Base-by-base conservation (phyloP, 1,284 basidiomycete genomes). In the Butyriboletus regius region DNA sequence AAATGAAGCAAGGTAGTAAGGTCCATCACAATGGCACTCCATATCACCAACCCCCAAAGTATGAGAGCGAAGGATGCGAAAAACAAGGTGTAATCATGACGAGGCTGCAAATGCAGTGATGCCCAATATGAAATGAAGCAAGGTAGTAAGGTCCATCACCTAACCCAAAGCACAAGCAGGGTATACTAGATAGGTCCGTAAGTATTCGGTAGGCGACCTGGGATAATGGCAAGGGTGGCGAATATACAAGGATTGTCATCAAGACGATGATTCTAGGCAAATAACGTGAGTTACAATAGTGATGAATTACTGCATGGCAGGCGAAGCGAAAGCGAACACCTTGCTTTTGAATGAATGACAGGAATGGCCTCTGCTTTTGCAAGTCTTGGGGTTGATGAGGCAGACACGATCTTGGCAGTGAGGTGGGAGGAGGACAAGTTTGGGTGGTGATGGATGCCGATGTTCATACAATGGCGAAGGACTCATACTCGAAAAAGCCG, bases 391-490 rank as follows among this genome's bases (percentile, higher is more conserved):
- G 74, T 70, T 1, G 70, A 70, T 15, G 72, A 72, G 1, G 68
- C 66, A 0, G 70, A 70, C 0, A 71, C 72, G 24, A 81, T 76
- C 60, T 75, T 73, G 2, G 73, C 72, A 2, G 64, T 68, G 38
- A 7, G 62, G 58, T n/a, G 54, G 55, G 4, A 56, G 60, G 26
- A 61, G 50, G 6, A 54, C 17, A 0, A 67, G 60, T 48, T 72
- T 72, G 0, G 73, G 68, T 0, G 77, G 68, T 0, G 75, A 70
- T 0, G 70, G 66, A 52, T 66, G 66, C 22, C 75, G 72, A 26
- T 72, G 72, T 12, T 73, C 72, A 53, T 80, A 80, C 0, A 72
- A 70, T 0, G 79, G 75, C 3, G 72, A 69, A 0, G 79, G 74
- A 4, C 75, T 75, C 0, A 75, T 73, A 3, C 71, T 74, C 15